A percentile compares a stretch with the other conserved stretches of the same genome.
Conservation (phyloP, 805 yeast species). For the Debaryomyces maramus region DNA sequence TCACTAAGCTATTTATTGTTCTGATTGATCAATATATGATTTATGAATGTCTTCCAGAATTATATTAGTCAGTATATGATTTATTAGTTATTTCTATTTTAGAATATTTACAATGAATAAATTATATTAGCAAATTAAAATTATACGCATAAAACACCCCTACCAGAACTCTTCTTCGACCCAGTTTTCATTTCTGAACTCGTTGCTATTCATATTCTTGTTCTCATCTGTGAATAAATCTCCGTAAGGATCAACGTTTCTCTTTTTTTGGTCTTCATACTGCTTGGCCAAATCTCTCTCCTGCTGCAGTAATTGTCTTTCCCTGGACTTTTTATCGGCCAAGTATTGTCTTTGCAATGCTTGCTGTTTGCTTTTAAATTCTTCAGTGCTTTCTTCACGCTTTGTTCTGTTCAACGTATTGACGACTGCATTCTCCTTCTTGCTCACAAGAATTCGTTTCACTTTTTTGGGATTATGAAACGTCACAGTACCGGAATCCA, state of each 20-base stretch:
- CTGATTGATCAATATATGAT: too few species aligned
- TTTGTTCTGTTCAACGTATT: constrained; percentile 67
- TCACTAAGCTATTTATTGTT: background rate
- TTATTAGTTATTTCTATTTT: background rate
- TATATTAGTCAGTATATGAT: background rate
- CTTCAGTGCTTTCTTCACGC: constrained; percentile 51
- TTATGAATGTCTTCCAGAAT: background rate
- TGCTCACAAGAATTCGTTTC: constrained; percentile 51
- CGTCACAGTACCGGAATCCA: constrained; percentile 80
- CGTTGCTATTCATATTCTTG: constrained; percentile 30
- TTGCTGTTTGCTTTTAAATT: constrained; percentile 35
- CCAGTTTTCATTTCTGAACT: constrained; percentile 36
- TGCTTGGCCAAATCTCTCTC: constrained; percentile 35
- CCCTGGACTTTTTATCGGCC: constrained; percentile 40
- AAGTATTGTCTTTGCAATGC: constrained; percentile 32
- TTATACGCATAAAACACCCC: background rate
- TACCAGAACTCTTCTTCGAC: constrained; percentile 39
- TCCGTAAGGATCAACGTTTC: constrained; percentile 31
- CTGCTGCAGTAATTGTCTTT: constrained; percentile 26
- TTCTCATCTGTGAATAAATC: constrained; percentile 37
- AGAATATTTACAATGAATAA: background rate
- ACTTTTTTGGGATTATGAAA: constrained; percentile 61
- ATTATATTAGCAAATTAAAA: background rate
- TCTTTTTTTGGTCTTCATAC: constrained; percentile 39
- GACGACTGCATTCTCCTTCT: constrained; percentile 57